These are phyloP conservation scores for Jaltomata sinuosa DNA, from an alignment of 257 asterid species.

Conservation along the genomic window DNA sequence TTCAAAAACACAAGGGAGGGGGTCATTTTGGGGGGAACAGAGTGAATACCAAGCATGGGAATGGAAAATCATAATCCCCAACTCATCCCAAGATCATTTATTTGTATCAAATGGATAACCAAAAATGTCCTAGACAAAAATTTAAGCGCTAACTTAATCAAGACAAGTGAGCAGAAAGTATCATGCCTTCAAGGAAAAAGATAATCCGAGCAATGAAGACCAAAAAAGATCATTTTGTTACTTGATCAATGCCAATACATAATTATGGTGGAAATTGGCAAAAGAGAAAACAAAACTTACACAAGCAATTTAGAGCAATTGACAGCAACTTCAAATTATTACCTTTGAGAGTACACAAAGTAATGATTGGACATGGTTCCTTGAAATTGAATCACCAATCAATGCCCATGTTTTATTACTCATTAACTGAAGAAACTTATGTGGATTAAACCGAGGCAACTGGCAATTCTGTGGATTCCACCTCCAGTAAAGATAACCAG, in stretches of 20 bases:
- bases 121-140: background rate
- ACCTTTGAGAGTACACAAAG: constrained; percentile 73
- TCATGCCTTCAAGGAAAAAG: background rate
- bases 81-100: background rate
- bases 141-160: background rate
- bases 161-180: too few species aligned
- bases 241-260: background rate
- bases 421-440: constrained; percentile 53
- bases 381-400: constrained; percentile 72
- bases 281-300: background rate
- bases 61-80: background rate
- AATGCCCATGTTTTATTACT: constrained; percentile 61
- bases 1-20: background rate
- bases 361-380: constrained; percentile 75
- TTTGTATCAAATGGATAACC: background rate
- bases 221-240: background rate
- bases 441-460: constrained; percentile 36
- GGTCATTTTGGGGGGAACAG: background rate
- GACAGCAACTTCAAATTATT: background rate
- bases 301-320: background rate
- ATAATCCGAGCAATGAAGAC: background rate
- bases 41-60: background rate
- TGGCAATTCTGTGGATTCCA: constrained; percentile 72
- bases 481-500: constrained; percentile 66
- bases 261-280: background rate